Conservation (phyloP, 805 yeast genomes). For the Metschnikowia dekortorum region DNA sequence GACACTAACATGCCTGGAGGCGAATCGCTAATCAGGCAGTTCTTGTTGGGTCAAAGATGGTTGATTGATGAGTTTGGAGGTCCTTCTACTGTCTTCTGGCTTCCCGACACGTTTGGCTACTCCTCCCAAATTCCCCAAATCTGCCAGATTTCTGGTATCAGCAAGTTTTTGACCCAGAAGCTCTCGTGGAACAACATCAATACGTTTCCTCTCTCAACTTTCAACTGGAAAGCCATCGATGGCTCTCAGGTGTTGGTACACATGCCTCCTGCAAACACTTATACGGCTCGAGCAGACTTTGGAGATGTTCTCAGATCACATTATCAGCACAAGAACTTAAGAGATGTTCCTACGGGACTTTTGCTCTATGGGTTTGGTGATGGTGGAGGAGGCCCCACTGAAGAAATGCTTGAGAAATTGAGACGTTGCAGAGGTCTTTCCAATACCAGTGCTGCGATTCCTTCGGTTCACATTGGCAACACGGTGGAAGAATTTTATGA, state of each 20-base stretch:
- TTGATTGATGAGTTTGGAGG: slow-evolving; percentile 75
- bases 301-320: slow-evolving; percentile 86
- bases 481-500: slow-evolving; percentile 81
- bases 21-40: slow-evolving; percentile 85
- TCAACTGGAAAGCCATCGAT: slow-evolving; percentile 94
- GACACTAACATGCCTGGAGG: slow-evolving; percentile 96
- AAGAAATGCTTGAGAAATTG: slow-evolving; percentile 88
- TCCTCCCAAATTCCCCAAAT: slow-evolving; percentile 93
- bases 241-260: slow-evolving; percentile 91
- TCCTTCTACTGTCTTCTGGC: slow-evolving; percentile 79
- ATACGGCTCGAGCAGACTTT: slow-evolving; percentile 88
- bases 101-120: slow-evolving; percentile 97
- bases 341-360: slow-evolving; percentile 75
- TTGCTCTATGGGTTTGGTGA: slow-evolving; percentile 91
- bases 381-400: slow-evolving; percentile 98
- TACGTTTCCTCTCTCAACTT: slow-evolving; percentile 81
- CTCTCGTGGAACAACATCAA: slow-evolving; percentile 96
- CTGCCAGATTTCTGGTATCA: slow-evolving; percentile 81
- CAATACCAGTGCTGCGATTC: slow-evolving; percentile 74
- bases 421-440: slow-evolving; percentile 87
- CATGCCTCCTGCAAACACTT: slow-evolving; percentile 97
- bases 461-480: slow-evolving; percentile 72
- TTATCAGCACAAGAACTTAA: slow-evolving; percentile 76
- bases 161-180: slow-evolving; percentile 85
- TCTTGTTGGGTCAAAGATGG: slow-evolving; percentile 84